phyloP scores from a whole-genome alignment of 1,139 yeast species.

The Protomyces macrosporus region DNA sequence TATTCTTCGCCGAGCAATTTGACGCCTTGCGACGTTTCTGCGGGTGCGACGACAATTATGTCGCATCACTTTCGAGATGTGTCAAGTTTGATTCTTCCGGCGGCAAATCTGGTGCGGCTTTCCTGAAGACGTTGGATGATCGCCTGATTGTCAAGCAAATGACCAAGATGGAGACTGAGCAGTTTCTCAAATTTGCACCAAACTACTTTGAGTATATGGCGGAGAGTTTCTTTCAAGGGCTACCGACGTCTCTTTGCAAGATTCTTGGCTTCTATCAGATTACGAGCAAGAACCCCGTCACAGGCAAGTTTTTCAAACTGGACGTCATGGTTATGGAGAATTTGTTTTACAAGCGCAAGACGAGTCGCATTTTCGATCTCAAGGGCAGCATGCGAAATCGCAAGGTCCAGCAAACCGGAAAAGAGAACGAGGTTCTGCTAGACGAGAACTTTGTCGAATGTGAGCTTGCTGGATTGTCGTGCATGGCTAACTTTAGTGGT shows the following conservation, averaged over 20 bases:
- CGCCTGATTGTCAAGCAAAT: slow-evolving; percentile 84
- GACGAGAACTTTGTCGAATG: slow-evolving; percentile 98
- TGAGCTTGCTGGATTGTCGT: background rate
- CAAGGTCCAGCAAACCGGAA: slow-evolving; percentile 94
- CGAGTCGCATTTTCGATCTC: slow-evolving; percentile 83
- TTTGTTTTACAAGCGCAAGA: slow-evolving; percentile 75
- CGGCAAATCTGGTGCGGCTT: slow-evolving; percentile 93
- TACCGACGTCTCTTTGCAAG: slow-evolving; percentile 90
- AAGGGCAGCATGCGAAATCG: slow-evolving; percentile 98
- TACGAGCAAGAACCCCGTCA: slow-evolving; percentile 69
- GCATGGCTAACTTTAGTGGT: slow-evolving; percentile 44
- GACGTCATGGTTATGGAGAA: slow-evolving; percentile 96
- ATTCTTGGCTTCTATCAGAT: slow-evolving; percentile 94
- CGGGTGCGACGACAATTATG: slow-evolving; percentile 67
- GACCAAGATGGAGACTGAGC: slow-evolving; percentile 81
- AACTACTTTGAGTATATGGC: slow-evolving; percentile 94
- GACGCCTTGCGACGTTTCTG: slow-evolving; percentile 86
- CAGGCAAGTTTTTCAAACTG: slow-evolving; percentile 74
- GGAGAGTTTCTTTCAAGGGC: slow-evolving; percentile 87
- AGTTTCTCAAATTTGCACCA: slow-evolving; percentile 93
- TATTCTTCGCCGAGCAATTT: slow-evolving; percentile 92
- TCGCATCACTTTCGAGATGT: slow-evolving; percentile 88
- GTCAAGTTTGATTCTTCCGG: slow-evolving; percentile 94
- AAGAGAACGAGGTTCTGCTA: slow-evolving; percentile 84
- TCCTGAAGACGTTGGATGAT: slow-evolving; percentile 85